phyloP scores from a whole-genome alignment of 139 green algal species.

The Micractinium sp. region DNA sequence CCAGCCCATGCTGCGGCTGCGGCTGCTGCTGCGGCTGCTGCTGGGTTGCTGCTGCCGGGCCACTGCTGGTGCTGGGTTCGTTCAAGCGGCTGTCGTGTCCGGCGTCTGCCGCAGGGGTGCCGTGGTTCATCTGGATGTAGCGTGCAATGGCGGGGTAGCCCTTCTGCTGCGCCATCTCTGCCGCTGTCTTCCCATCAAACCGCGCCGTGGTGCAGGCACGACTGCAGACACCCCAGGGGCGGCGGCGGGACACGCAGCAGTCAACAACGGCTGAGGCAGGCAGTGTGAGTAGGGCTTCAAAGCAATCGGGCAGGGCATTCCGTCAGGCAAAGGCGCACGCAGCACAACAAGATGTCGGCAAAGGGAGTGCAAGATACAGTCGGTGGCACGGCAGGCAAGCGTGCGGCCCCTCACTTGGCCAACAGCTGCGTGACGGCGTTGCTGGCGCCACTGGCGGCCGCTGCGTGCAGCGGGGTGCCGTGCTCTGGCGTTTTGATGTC shows the following conservation, averaged over 20 bases:
- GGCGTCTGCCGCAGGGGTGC: neutral
- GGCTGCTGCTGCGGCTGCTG: neutral
- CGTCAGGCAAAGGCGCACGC: no score
- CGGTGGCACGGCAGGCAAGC: neutral
- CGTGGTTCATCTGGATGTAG: neutral
- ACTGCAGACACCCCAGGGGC: neutral
- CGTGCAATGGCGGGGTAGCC: constrained; percentile 15
- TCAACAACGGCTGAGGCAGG: neutral
- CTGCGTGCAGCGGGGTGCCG: constrained; percentile 19
- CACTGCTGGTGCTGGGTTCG: neutral
- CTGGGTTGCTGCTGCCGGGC: neutral
- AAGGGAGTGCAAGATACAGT: neutral
- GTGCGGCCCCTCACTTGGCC: neutral
- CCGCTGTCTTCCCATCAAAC: neutral
- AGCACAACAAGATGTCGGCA: neutral
- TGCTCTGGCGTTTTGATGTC: neutral
- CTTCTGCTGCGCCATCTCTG: constrained; percentile 8
- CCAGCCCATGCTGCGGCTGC: neutral
- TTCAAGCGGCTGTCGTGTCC: neutral
- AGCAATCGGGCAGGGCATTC: no score
- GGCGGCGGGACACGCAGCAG: neutral
- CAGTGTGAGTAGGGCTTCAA: neutral
- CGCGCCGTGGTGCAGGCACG: neutral
- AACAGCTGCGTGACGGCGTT: constrained; percentile 20
- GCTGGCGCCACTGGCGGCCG: neutral